Percentiles rank a stretch among this genome's conserved stretches.
Conservation (phyloP, 176 grass and related monocot genomes). For the Zizania latifolia region DNA sequence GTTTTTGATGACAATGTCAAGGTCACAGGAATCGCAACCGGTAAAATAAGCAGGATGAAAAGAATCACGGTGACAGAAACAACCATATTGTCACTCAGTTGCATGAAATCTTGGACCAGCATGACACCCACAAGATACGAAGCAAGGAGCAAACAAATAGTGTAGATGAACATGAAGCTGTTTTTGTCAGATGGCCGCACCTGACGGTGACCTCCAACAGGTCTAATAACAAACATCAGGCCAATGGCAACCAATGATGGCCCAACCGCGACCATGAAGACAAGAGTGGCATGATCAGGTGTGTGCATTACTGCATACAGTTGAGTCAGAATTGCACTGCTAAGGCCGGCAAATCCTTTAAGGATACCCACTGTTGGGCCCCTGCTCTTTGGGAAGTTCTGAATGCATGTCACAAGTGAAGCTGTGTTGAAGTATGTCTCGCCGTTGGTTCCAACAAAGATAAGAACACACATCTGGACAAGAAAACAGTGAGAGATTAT, state of each 20-base stretch:
- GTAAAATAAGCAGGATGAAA: conserved; percentile 53
- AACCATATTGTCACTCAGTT: conserved; percentile 40
- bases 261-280: conserved; percentile 79
- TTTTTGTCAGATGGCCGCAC: conserved; percentile 68
- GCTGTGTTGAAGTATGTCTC: conserved; percentile 90
- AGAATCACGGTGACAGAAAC: conserved; percentile 50
- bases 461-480: conserved; percentile 76
- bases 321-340: conserved; percentile 78
- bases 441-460: conserved; percentile 85
- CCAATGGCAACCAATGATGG: conserved; percentile 69
- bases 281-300: conserved; percentile 58
- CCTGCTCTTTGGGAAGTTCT: conserved; percentile 90
- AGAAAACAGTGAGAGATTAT: not conserved
- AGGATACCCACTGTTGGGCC: conserved; percentile 81
- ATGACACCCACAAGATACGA: conserved; percentile 90
- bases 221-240: conserved; percentile 87
- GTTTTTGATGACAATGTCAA: conserved; percentile 56
- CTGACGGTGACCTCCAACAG: conserved; percentile 71
- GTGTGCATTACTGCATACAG: conserved; percentile 66
- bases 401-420: conserved; percentile 81
- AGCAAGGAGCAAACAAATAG: conserved; percentile 72
- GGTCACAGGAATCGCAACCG: conserved; percentile 54
- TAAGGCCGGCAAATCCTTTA: conserved; percentile 89
- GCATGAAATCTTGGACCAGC: conserved; percentile 72
- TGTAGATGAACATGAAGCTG: conserved; percentile 81